These are phyloP conservation scores for Psilocybe azurescens DNA, from an alignment of 768 basidiomycete genomes.

Conservation along the genomic window DNA sequence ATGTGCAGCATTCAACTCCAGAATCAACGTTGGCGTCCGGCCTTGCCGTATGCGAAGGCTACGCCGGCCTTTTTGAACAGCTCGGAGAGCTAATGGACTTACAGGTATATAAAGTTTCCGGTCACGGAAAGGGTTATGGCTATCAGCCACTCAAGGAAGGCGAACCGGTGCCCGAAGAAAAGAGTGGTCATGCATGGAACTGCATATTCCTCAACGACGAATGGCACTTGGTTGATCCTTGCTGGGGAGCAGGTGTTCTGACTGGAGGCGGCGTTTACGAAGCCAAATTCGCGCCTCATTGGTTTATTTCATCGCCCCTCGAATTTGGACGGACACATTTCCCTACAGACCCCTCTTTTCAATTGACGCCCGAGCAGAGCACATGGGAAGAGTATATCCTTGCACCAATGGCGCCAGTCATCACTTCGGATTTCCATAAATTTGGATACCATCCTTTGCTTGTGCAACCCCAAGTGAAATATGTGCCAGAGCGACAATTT, in stretches of 20 bases:
- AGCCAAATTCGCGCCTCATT: slow-evolving; percentile 40
- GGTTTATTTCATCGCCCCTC: slow-evolving; percentile 46
- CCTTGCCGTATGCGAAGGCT: slow-evolving; percentile 55
- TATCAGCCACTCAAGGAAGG: slow-evolving; percentile 37
- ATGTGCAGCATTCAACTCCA: slow-evolving; percentile 39
- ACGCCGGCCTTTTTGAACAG: slow-evolving; percentile 47
- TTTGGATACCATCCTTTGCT: slow-evolving; percentile 35
- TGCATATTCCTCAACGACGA: slow-evolving; percentile 47
- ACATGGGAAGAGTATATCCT: slow-evolving; percentile 53
- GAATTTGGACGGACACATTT: slow-evolving; percentile 52
- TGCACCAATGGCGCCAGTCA: slow-evolving; percentile 41
- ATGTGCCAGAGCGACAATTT: slow-evolving; percentile 39
- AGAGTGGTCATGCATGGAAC: slow-evolving; percentile 55
- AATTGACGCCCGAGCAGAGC: slow-evolving; percentile 41
- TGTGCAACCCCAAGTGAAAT: slow-evolving; percentile 39
- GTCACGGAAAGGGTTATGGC: slow-evolving; percentile 54
- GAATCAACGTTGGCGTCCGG: slow-evolving; percentile 46
- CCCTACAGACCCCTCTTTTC: slow-evolving; percentile 48
- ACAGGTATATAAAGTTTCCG: slow-evolving; percentile 44
- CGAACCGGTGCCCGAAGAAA: slow-evolving; percentile 39
- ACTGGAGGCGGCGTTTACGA: slow-evolving; percentile 36
- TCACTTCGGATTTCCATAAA: slow-evolving; percentile 35
- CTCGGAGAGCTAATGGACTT: slow-evolving; percentile 45
- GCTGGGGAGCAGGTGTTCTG: slow-evolving; percentile 55
- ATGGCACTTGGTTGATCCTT: slow-evolving; percentile 52